phyloP scores from a whole-genome alignment of 169 alveolate genomes.

The Blepharisma undulans region DNA sequence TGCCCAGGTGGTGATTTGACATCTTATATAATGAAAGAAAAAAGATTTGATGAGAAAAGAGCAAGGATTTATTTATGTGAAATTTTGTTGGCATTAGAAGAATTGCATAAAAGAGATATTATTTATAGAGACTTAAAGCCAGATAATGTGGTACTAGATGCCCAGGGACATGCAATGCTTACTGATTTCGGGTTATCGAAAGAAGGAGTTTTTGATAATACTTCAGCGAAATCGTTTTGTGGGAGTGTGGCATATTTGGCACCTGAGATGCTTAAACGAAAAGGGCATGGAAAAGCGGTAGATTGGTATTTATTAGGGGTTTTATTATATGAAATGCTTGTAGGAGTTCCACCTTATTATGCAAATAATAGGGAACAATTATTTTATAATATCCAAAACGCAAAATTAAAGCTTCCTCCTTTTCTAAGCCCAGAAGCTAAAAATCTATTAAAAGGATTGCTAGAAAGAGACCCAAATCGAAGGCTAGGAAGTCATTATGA shows the following conservation, averaged over 20 bases:
- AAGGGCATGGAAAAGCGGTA: constrained; percentile 87
- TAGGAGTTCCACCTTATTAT: constrained; percentile 84
- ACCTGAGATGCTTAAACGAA: constrained; percentile 87
- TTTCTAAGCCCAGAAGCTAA: constrained; percentile 51
- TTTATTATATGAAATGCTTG: constrained; percentile 85
- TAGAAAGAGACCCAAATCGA: constrained; percentile 70
- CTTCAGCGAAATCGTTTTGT: constrained; percentile 75
- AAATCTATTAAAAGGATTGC: constrained; percentile 35
- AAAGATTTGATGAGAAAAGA: constrained; percentile 72
- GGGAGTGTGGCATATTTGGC: constrained; percentile 89
- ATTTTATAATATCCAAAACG: constrained; percentile 67
- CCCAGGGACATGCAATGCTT: constrained; percentile 83
- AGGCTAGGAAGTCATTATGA: constrained; percentile 70
- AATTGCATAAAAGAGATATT: constrained; percentile 77
- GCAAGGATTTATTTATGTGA: constrained; percentile 81
- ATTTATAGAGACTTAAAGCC: constrained; percentile 87
- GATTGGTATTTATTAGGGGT: constrained; percentile 91
- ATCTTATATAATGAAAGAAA: constrained; percentile 61
- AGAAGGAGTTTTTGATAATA: constrained; percentile 79
- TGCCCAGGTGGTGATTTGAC: constrained; percentile 87
- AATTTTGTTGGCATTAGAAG: constrained; percentile 78
- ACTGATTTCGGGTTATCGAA: constrained; percentile 88
- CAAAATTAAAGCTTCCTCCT: constrained; percentile 60
- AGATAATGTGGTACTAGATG: constrained; percentile 76
- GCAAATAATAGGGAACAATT: constrained; percentile 60